Evolutionary conservation across 306 rosid species (phyloP).

Genomic region (Heteromeles arbutifolia): DNA sequence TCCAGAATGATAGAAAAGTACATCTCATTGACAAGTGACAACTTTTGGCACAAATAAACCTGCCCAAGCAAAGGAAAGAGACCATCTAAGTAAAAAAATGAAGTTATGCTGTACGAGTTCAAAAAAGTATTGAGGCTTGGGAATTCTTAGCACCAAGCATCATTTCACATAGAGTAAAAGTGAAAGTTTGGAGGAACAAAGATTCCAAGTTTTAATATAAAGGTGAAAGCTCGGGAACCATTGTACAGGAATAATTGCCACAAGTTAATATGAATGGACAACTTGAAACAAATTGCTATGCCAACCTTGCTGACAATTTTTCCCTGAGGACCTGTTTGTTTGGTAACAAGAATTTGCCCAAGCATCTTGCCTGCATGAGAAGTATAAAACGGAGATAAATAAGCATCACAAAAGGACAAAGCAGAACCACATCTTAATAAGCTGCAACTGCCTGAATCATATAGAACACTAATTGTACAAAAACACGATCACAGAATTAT

Average conservation of each 20-base stretch:
- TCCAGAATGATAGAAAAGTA: constrained; percentile 96
- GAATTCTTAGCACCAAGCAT: neutral
- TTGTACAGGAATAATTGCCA: neutral
- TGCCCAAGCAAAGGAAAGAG: constrained; percentile 28
- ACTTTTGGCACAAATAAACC: constrained; percentile 84
- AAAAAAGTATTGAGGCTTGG: neutral
- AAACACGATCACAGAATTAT: neutral
- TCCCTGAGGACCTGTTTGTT: constrained; percentile 94
- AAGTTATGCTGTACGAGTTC: neutral
- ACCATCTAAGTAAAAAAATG: constrained; percentile 6
- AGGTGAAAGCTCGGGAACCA: neutral
- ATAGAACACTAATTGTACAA: neutral
- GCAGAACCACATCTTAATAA: neutral
- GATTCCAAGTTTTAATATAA: neutral
- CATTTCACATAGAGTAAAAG: neutral
- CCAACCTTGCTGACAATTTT: constrained; percentile 92
- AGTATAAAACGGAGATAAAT: neutral
- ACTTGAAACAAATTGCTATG: neutral
- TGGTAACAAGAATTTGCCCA: constrained; percentile 93
- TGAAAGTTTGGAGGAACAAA: neutral
- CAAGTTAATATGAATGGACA: neutral
- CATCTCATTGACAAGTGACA: constrained; percentile 94
- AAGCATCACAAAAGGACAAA: neutral
- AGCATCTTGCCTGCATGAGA: constrained; percentile 81
- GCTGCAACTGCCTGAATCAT: neutral